Evolutionary conservation across 2,329 filamentous ascomycete genomes (phyloP), one percentile per base, ranked within the genome.

Genomic region (Trichoderma harzianum): DNA sequence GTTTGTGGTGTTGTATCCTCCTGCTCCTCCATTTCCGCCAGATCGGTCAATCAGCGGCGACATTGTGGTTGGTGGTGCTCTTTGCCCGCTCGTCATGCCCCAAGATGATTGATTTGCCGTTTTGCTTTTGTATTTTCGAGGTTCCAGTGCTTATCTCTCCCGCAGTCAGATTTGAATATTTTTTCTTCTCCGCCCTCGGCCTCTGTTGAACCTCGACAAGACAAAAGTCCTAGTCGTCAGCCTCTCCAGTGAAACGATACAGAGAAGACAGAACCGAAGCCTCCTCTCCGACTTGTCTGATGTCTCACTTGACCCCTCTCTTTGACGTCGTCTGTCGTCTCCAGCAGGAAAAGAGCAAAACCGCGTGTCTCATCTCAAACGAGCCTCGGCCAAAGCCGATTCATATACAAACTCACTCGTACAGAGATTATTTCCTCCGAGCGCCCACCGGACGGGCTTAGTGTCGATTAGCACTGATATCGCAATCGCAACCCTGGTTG

Each of bases 81-180:
- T 36, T 60, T 78, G 61, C 30, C 28, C 39, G 36, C 57, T 62
- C 57, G 67, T 62, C 67, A 69, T 69, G 21, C 67, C 67, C 57
- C 26, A 12, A n/a, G 8, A 28, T 30, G 5, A 0, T 39, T 1
- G 14, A 18, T 26, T 14, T 30, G 10, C 24, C 12, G 14, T 7
- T 26, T 14, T 43, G 7, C 7, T 55, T n/a, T n/a, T 26, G n/a
- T 21, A 21, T 5, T 43, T 8, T 67, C 2, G 16, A 7, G 28
- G 18, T 14, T n/a, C 43, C 43, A 21, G 43, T 51, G 47, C n/a
- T 53, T 53, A 53, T 53, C 47, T 53, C 47, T 53, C 47, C 47
- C 47, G 11, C 21, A 14, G n/a, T 21, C 43, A 21, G 43, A 21
- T 12, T 53, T 21, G 43, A 21, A n/a, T 47, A 5, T 10, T 21